Base-by-base conservation (phyloP, 148 eudicot species). In the Silene uniflora region DNA sequence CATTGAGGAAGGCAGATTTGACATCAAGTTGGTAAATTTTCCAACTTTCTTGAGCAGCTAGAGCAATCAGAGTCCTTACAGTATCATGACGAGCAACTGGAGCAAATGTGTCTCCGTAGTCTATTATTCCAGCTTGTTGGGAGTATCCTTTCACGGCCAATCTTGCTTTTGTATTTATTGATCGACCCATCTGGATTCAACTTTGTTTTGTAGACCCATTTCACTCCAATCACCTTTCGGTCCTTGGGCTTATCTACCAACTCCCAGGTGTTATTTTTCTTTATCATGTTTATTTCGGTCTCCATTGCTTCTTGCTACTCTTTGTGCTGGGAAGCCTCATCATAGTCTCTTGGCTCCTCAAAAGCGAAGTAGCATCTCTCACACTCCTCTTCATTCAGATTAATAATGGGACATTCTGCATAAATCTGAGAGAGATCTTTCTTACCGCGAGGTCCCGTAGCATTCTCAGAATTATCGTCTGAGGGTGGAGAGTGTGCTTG, bases 141-240 rank as follows among this genome's bases (percentile, higher is more conserved):
- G 61, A 35, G 16, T 58, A 73, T 4, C 75, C 52, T 29, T 73
- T 55, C 32, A 73, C 17, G 24, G 22, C 75, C 17, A 60, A 11
- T 8, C 25, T n/a, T 2, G 55, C 55, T n/a, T 18, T 70, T 70
- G 16, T 70, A 23, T 4, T 70, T 70, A 6, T 13, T 47, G n/a
- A 70, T 70, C 0, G 60, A 49, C 1, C 73, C 60, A 23, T 49
- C 60, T 35, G 42, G 52, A 42, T 67, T 47, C 18, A 69, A 23
- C 16, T 47, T 23, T 29, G 2, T 10, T 73, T 73, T 59, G 55
- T 60, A 60, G 3, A 73, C 67, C 55, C 67, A 35, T 73, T 73
- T 73, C 0, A 32, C 24, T 7, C 27, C 3, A 7, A 46, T 29
- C 16, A 46, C 22, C 47, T 24, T 14, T 32, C 9, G 0, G 9